Evolutionary conservation across 106 monocot species (phyloP).

Genomic region (Dendrobium chrysotoxum): DNA sequence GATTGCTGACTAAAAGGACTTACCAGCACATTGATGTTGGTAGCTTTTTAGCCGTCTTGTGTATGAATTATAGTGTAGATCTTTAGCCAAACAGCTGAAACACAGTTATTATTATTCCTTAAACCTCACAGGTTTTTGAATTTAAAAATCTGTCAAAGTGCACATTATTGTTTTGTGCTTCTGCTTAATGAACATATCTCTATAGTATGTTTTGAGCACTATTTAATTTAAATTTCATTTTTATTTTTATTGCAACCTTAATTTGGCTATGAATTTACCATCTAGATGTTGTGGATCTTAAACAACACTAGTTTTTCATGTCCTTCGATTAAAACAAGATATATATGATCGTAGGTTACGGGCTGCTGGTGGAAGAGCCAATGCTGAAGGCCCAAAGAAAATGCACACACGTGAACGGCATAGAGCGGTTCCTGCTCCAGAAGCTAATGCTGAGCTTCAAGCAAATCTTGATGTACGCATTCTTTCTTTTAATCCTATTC

Average conservation of each 20-base stretch:
- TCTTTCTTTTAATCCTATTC: neutral
- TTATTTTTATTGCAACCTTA: neutral
- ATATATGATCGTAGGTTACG: conserved; percentile 28
- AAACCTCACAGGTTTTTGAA: neutral
- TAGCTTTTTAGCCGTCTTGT: neutral
- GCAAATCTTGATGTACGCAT: conserved; percentile 65
- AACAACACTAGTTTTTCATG: neutral
- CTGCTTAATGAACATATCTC: neutral
- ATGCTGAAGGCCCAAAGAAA: conserved; percentile 54
- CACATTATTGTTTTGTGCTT: neutral
- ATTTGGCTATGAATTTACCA: neutral
- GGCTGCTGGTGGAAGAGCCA: conserved; percentile 40
- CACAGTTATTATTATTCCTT: neutral
- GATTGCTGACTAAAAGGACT: neutral
- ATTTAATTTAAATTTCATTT: neutral
- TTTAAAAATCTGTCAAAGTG: neutral
- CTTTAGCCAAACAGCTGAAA: neutral
- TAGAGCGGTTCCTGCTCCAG: conserved; percentile 51
- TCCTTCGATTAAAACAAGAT: conserved; percentile 1
- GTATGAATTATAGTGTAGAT: neutral
- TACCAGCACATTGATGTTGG: neutral
- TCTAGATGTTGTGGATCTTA: neutral
- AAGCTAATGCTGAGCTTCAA: conserved; percentile 76
- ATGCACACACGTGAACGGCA: conserved; percentile 40
- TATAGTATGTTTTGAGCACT: neutral